Conservation (phyloP, 768 basidiomycete genomes). For the Tephrocybe sp. region DNA sequence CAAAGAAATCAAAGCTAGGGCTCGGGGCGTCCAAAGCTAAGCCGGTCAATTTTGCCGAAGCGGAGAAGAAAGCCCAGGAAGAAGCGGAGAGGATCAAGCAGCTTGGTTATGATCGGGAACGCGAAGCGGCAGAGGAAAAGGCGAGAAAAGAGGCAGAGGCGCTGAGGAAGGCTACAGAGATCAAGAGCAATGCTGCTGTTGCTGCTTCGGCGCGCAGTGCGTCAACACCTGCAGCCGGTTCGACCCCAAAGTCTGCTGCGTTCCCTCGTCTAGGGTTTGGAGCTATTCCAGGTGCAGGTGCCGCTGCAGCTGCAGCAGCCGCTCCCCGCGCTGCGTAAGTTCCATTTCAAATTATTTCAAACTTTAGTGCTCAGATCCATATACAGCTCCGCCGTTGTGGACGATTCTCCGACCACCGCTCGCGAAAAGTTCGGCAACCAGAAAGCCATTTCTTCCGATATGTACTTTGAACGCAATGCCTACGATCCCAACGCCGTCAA, state of each 20-base stretch:
- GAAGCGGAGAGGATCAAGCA: constrained; percentile 92
- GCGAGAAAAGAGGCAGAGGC: constrained; percentile 61
- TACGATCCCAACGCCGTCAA: constrained; percentile 72
- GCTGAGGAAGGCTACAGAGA: constrained; percentile 36
- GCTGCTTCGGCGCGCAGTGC: constrained; percentile 18
- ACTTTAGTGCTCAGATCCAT: not conserved
- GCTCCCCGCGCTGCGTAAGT: constrained; percentile 19
- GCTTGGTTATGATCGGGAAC: constrained; percentile 84
- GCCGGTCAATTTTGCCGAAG: constrained; percentile 91
- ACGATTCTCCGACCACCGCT: constrained; percentile 73
- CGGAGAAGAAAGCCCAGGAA: constrained; percentile 84
- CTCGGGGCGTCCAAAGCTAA: constrained; percentile 88
- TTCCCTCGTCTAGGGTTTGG: constrained; percentile 85
- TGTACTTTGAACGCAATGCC: constrained; percentile 89
- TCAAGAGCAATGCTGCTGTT: constrained; percentile 27
- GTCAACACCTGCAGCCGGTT: constrained; percentile 12
- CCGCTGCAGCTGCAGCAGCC: constrained; percentile 48
- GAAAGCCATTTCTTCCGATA: constrained; percentile 96
- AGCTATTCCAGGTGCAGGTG: constrained; percentile 63
- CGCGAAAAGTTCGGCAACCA: constrained; percentile 89
- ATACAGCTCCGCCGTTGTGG: constrained; percentile 28
- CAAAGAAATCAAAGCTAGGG: constrained; percentile 71
- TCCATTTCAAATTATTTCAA: not conserved
- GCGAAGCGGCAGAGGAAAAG: constrained; percentile 82
- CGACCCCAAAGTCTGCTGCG: constrained; percentile 30